phyloP scores from a whole-genome alignment of 345 rosid species.

The Brassica rapa region DNA sequence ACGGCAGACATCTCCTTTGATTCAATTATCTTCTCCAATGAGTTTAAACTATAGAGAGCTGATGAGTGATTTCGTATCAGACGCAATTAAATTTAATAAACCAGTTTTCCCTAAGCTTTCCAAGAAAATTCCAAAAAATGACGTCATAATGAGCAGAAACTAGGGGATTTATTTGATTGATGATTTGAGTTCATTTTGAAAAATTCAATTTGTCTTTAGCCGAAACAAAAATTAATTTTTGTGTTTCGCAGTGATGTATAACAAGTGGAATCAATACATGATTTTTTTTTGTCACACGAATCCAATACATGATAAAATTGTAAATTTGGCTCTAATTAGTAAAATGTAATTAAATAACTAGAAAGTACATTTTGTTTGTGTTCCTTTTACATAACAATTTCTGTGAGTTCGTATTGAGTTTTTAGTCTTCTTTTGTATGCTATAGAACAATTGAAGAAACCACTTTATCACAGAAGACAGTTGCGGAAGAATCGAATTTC shows the following conservation, averaged over 20 bases:
- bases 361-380: constrained; percentile 1
- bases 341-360: neutral
- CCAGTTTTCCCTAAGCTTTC: neutral
- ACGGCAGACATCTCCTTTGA: constrained; percentile 32
- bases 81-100: neutral
- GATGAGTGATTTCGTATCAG: neutral
- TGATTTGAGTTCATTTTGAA: neutral
- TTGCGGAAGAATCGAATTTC: constrained; percentile 86
- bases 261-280: too few relatives aligned
- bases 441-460: constrained; percentile 17
- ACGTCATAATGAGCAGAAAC: neutral
- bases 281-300: too few relatives aligned
- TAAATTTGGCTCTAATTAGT: neutral
- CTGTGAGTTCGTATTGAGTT: constrained; percentile 13
- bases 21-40: neutral
- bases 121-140: neutral
- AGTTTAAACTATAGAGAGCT: neutral
- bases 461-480: constrained; percentile 58
- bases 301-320: neutral
- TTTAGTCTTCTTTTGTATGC: constrained; percentile 18
- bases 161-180: neutral
- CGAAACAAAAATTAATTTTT: neutral
- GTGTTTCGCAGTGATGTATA: too few relatives aligned
- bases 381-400: constrained; percentile 1
- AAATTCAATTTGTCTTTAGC: neutral